These are phyloP conservation scores for Zalaria obscura DNA, from an alignment of 2,329 filamentous ascomycete species.

Conservation along the genomic window DNA sequence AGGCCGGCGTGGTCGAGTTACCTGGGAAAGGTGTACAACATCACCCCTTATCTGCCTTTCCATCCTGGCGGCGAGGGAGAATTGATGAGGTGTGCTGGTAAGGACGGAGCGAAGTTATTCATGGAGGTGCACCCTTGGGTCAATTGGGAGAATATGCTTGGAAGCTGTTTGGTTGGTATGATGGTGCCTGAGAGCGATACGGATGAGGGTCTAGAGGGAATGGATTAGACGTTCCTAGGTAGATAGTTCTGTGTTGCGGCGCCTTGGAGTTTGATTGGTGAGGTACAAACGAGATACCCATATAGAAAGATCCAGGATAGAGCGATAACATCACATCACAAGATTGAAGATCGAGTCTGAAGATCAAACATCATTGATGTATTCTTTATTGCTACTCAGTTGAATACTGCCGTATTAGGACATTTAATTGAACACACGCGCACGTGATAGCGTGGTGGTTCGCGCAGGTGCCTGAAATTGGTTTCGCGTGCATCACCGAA, in stretches of 20 bases:
- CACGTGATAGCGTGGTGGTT: too few species aligned
- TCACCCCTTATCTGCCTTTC: slow-evolving; percentile 76
- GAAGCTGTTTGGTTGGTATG: slow-evolving; percentile 46
- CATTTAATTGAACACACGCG: too few species aligned
- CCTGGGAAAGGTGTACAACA: slow-evolving; percentile 85
- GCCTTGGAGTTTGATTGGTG: not conserved
- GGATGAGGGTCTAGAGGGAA: slow-evolving; percentile 35
- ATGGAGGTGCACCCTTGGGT: slow-evolving; percentile 54
- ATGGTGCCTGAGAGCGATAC: slow-evolving; percentile 38
- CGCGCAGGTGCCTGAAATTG: too few species aligned
- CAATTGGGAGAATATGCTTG: slow-evolving; percentile 53
- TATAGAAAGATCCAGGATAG: not conserved
- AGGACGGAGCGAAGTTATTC: slow-evolving; percentile 52
- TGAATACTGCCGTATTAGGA: too few species aligned
- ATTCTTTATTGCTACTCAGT: too few species aligned
- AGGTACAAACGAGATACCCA: not conserved
- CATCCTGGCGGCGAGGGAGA: slow-evolving; percentile 79
- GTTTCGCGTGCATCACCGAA: too few species aligned
- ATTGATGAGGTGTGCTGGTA: slow-evolving; percentile 62
- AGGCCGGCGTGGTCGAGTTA: slow-evolving; percentile 83
- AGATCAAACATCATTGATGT: too few species aligned
- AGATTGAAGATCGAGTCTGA: too few species aligned
- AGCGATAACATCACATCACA: too few species aligned
- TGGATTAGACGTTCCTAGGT: slow-evolving; percentile 33
- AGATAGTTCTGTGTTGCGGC: not conserved